These are phyloP conservation scores for Lachancea sp. DNA, from an alignment of 805 yeast species.

Conservation along the genomic window DNA sequence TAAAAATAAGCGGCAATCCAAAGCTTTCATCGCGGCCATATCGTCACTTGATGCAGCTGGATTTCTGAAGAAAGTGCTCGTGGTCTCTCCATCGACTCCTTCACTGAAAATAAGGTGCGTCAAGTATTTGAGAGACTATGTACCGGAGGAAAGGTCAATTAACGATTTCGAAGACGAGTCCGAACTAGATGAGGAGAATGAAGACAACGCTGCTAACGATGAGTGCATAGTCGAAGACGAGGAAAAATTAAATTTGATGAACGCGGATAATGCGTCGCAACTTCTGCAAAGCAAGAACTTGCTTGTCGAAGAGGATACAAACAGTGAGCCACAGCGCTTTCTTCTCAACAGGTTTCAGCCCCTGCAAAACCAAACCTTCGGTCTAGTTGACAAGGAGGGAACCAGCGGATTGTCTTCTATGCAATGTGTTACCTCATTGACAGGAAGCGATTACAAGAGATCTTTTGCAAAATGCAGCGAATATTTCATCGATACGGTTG, in stretches of 20 bases:
- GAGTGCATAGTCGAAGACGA: conserved; percentile 28
- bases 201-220: conserved; percentile 26
- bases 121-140: conserved; percentile 38
- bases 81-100: conserved; percentile 41
- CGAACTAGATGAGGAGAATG: conserved; percentile 26
- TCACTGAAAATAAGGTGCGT: conserved; percentile 44
- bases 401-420: conserved; percentile 53
- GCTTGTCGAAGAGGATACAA: conserved; percentile 18
- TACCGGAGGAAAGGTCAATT: conserved; percentile 22
- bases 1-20: conserved; percentile 35
- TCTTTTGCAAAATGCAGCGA: conserved; percentile 49
- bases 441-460: conserved; percentile 50
- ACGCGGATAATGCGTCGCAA: conserved; percentile 23
- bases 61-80: conserved; percentile 46
- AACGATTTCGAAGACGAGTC: conserved; percentile 24
- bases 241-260: conserved; percentile 28
- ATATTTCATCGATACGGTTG: conserved; percentile 37
- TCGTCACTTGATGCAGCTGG: conserved; percentile 41
- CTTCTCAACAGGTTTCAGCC: conserved; percentile 53
- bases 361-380: conserved; percentile 55
- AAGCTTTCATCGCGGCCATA: conserved; percentile 45
- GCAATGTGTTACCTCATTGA: conserved; percentile 42
- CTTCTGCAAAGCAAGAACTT: conserved; percentile 24
- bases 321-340: conserved; percentile 11
- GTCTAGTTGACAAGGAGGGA: conserved; percentile 38